Evolutionary conservation across 2,329 filamentous ascomycete genomes (phyloP).

Genomic region (Paracoccidioides brasiliensis): DNA sequence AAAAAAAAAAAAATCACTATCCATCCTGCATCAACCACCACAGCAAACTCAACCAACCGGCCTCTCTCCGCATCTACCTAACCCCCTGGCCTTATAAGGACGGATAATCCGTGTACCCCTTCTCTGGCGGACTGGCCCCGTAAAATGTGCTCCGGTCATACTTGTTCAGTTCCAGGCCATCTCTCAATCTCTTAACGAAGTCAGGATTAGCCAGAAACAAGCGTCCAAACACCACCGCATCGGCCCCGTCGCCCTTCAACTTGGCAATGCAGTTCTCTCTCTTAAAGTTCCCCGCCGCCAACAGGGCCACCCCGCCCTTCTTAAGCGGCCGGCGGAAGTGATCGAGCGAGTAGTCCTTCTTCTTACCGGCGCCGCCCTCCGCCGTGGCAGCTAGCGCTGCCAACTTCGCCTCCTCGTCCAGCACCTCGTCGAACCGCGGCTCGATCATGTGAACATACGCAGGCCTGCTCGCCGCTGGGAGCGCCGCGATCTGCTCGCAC

Average conservation of each 20-base stretch:
- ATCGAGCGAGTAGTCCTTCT: conserved; percentile 29
- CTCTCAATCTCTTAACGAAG: conserved; percentile 28
- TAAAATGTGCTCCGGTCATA: conserved; percentile 35
- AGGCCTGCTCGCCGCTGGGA: conserved; percentile 40
- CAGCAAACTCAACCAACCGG: background rate
- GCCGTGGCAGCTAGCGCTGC: conserved; percentile 8
- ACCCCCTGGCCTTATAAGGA: conserved; percentile 11
- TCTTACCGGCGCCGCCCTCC: conserved; percentile 28
- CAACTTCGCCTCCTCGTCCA: background rate
- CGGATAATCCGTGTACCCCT: conserved; percentile 31
- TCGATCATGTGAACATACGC: conserved; percentile 52
- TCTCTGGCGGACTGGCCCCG: conserved; percentile 15
- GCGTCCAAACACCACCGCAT: conserved; percentile 31
- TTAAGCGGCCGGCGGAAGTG: conserved; percentile 23
- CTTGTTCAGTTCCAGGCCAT: conserved; percentile 24
- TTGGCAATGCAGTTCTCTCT: background rate
- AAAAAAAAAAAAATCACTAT: no score
- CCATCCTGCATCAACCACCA: background rate
- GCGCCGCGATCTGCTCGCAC: conserved; percentile 29
- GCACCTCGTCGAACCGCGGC: conserved; percentile 31
- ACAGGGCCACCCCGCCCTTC: conserved; percentile 34
- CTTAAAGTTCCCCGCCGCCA: conserved; percentile 35
- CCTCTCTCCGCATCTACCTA: background rate
- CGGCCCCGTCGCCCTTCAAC: conserved; percentile 13
- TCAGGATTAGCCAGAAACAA: conserved; percentile 38